Percentiles rank a stretch among this genome's conserved stretches.
Evolutionary conservation across 208 protist genomes (phyloP).

Genomic region (Porcisia hertigi): DNA sequence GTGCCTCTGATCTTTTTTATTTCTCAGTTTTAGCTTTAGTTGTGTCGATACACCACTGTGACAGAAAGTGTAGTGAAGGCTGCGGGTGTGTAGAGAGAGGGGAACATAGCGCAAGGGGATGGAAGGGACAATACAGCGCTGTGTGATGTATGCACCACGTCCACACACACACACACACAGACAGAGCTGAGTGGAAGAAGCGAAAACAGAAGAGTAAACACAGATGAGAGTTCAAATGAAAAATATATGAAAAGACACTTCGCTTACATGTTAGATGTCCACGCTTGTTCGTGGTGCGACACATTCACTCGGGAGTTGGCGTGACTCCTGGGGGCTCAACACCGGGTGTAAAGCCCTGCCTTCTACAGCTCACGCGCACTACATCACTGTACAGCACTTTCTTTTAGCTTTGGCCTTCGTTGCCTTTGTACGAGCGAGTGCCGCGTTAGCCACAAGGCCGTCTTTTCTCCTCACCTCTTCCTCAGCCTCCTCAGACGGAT

Average conservation of each 20-base stretch:
- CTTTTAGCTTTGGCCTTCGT: constrained; percentile 33
- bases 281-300: not conserved
- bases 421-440: not conserved
- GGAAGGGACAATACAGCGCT: not conserved
- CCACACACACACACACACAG: not conserved
- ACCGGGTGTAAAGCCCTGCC: not conserved
- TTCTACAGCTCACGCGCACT: not conserved
- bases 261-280: too few species aligned
- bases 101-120: not conserved
- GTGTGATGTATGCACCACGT: not conserved
- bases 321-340: not conserved
- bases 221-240: too few species aligned
- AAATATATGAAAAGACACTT: too few species aligned
- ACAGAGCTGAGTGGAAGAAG: not conserved
- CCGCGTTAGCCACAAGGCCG: too few species aligned
- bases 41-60: too few species aligned
- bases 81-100: too few species aligned
- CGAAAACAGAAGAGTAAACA: not conserved
- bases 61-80: too few species aligned
- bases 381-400: constrained; percentile 48
- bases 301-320: not conserved
- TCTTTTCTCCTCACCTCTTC: too few species aligned
- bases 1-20: too few species aligned
- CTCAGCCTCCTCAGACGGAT: too few species aligned
- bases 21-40: too few species aligned